Evolutionary conservation across 2,329 filamentous ascomycete genomes (phyloP).

Genomic region (Esteya vermicola): DNA sequence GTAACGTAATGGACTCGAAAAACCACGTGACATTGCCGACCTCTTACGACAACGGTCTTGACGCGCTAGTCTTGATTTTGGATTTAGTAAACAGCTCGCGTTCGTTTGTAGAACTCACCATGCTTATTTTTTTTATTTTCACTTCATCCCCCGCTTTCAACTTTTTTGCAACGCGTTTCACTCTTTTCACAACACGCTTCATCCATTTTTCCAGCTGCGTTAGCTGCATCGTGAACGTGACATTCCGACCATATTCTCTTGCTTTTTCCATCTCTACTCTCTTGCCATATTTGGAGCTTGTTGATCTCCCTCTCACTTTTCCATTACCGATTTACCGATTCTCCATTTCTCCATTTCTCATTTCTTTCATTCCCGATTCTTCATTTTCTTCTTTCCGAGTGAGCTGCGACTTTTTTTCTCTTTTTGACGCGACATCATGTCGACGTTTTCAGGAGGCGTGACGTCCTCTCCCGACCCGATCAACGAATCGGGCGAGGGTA

Average conservation of each 20-base stretch:
- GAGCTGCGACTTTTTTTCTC: no score
- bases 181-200: neutral
- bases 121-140: neutral
- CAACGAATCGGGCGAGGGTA: slow-evolving; percentile 20
- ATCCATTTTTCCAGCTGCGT: neutral
- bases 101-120: neutral
- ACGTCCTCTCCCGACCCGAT: slow-evolving; percentile 39
- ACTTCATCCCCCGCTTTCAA: neutral
- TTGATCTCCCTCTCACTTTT: no score
- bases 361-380: neutral
- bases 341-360: neutral
- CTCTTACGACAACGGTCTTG: no score
- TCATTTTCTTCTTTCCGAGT: neutral
- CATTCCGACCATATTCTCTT: no score
- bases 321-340: no score
- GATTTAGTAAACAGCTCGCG: slow-evolving; percentile 12
- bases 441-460: slow-evolving; percentile 12
- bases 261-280: neutral
- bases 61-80: slow-evolving; percentile 10
- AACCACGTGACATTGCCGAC: no score
- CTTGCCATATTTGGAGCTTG: no score
- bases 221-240: neutral
- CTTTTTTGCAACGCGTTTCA: neutral
- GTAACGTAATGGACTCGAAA: no score
- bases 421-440: neutral